A percentile compares a stretch with the other conserved stretches of the same genome.
These are phyloP conservation scores for Cocos nucifera DNA, from an alignment of 176 grass and related monocot genomes.

Conservation along the genomic window DNA sequence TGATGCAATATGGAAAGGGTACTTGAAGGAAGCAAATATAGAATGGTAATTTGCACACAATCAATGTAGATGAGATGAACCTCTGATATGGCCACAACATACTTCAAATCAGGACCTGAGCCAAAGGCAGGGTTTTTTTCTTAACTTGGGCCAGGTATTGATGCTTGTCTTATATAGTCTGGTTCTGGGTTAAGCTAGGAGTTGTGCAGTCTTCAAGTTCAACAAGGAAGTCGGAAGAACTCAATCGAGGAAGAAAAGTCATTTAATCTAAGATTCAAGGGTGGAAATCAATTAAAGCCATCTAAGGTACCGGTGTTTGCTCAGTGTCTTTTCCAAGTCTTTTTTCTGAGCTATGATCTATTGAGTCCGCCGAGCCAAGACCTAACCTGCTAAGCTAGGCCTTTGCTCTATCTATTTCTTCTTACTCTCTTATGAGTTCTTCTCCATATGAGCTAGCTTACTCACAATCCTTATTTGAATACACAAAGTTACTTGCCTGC, in stretches of 20 bases:
- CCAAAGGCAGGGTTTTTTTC: neutral
- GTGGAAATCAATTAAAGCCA: neutral
- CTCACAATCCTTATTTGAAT: no score
- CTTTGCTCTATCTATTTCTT: no score
- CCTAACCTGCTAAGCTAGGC: neutral
- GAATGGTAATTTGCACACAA: no score
- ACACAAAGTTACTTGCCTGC: neutral
- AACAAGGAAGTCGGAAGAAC: neutral
- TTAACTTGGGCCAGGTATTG: neutral
- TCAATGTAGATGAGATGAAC: no score
- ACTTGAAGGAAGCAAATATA: no score
- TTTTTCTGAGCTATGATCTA: slow-evolving; percentile 1
- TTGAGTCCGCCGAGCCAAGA: neutral
- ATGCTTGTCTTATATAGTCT: neutral
- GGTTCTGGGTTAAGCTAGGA: neutral
- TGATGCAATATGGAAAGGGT: no score
- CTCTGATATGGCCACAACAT: neutral
- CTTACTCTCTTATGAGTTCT: no score
- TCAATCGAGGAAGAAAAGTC: neutral
- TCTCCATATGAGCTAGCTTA: no score
- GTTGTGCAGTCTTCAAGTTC: neutral
- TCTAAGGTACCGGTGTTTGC: neutral
- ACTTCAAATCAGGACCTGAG: neutral
- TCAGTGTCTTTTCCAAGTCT: neutral
- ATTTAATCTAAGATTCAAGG: neutral